These are phyloP conservation scores for Ophiostoma quercus DNA, from an alignment of 2,329 filamentous ascomycete genomes.

Conservation along the genomic window DNA sequence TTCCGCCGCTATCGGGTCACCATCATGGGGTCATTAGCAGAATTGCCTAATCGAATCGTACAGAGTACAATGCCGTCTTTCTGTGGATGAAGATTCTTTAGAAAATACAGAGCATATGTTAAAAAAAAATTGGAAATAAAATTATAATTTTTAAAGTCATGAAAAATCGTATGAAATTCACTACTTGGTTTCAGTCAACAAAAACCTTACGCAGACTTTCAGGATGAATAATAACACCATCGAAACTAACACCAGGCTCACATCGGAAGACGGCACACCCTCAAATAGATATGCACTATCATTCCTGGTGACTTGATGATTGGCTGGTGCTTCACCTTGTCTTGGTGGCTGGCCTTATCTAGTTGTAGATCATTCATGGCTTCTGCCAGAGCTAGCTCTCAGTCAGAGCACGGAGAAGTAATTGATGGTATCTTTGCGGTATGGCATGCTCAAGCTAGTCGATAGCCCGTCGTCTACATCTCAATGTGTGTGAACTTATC, in stretches of 20 bases:
- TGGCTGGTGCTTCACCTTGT: background rate
- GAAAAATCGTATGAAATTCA: too few species aligned
- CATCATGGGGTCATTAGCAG: background rate
- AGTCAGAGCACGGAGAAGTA: background rate
- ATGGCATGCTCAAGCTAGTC: background rate
- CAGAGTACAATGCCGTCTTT: background rate
- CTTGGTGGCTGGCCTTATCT: background rate
- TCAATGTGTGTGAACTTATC: background rate
- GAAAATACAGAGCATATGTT: too few species aligned
- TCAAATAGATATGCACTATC: background rate
- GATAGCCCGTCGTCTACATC: too few species aligned
- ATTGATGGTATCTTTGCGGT: background rate
- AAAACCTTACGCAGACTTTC: too few species aligned
- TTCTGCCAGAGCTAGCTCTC: background rate
- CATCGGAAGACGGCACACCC: background rate
- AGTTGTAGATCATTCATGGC: background rate
- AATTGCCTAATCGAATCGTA: background rate
- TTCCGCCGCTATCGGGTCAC: background rate
- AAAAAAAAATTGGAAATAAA: too few species aligned
- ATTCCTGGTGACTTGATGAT: background rate
- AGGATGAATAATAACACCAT: background rate
- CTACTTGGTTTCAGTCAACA: too few species aligned
- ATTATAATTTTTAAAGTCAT: too few species aligned
- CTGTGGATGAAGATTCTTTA: too few species aligned
- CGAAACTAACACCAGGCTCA: background rate